These are phyloP conservation scores for Rhizoctonia solani DNA, from an alignment of 1,284 basidiomycete genomes.

Conservation along the genomic window DNA sequence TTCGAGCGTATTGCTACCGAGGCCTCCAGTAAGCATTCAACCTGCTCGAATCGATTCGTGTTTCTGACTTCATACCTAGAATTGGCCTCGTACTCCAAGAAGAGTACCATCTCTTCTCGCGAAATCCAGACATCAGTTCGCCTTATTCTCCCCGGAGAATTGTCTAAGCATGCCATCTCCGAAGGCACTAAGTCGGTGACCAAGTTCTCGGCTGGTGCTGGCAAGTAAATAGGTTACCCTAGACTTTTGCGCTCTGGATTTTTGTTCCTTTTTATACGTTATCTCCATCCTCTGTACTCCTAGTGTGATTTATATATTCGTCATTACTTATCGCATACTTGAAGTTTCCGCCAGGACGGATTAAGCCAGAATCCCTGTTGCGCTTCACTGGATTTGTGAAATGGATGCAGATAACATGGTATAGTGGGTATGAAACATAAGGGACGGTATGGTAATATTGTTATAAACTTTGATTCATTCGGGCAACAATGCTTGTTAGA, in stretches of 20 bases:
- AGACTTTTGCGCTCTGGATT: not conserved
- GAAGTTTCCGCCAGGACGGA: not conserved
- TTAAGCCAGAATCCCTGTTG: not conserved
- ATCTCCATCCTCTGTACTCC: constrained; percentile 20
- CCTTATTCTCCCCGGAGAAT: constrained; percentile 87
- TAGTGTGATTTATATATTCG: constrained; percentile 31
- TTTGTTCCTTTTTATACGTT: not conserved
- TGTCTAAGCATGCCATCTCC: constrained; percentile 80
- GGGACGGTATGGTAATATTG: too few species aligned
- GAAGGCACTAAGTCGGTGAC: constrained; percentile 56
- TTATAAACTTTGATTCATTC: too few species aligned
- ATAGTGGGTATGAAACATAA: too few species aligned
- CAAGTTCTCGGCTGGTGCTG: constrained; percentile 40
- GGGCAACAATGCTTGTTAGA: too few species aligned
- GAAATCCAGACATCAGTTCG: constrained; percentile 93
- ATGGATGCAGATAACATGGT: too few species aligned
- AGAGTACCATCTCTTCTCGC: constrained; percentile 91
- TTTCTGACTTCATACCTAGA: constrained; percentile 37
- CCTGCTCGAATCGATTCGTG: not conserved
- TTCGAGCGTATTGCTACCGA: constrained; percentile 92
- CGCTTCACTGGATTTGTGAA: too few species aligned
- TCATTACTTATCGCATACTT: not conserved
- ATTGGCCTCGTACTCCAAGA: constrained; percentile 91
- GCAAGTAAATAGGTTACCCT: constrained; percentile 44
- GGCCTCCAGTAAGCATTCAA: constrained; percentile 60